Evolutionary conservation across 2,329 filamentous ascomycete genomes (phyloP), one percentile per base, ranked within the genome.

Genomic region (Colletotrichum sp.): DNA sequence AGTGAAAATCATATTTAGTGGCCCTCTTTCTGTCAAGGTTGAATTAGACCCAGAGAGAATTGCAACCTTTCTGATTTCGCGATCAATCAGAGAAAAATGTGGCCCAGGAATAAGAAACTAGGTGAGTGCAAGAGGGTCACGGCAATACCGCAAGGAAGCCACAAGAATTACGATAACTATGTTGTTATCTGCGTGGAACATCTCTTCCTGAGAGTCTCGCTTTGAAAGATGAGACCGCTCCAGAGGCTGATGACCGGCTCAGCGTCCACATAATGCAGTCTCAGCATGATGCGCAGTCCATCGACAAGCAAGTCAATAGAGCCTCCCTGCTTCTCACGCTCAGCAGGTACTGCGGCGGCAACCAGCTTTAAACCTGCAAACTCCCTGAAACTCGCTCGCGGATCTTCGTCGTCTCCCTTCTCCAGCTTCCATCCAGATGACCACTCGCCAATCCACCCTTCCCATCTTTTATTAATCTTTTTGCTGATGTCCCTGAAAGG

Each of bases 291-390:
- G 15, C 36, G 26, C 9, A 72, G 9, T 2, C 49, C 72, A 4
- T 34, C 72, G 1, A 72, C 62, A 24, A 67, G 28, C 9, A 75
- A 49, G 9, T 75, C 72, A 16, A 75, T 72, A 10, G 69, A 75
- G 7, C 24, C 21, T 30, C 59, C 60, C 2, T 21, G n/a, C 49
- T 30, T 44, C 5, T 62, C 63, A 6, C 55, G 16, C 28, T 75
- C 63, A 36, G 69, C 34, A 13, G 60, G 63, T 4, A 75, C 32
- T 16, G 72, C 72, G 9, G 44, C 72, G 13, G 52, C 60, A 16
- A 67, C 49, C 8, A 75, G 69, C 36, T 44, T 28, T 28, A 75
- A 24, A 5, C 39, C n/a, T 4, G 32, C 6, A n/a, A 72, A 39
- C 13, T 39, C 72, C 8, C 69, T 18, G 15, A 71, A 75, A 5